Conservation (phyloP, 179 eudicot genomes). For the Sideroxylon spinosum region DNA sequence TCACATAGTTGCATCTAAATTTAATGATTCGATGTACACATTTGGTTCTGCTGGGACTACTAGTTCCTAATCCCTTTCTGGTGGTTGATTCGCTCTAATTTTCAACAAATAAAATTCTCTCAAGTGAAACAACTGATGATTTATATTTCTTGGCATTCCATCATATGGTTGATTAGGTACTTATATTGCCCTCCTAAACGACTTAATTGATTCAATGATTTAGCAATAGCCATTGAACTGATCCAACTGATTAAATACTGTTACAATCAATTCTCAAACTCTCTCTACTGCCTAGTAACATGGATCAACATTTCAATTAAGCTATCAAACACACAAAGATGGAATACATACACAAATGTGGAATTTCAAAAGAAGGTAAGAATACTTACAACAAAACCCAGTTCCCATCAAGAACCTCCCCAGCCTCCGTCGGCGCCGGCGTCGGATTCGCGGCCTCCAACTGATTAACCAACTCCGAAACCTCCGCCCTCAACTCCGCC, state of each 20-base stretch:
- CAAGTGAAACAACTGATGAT: too few species aligned
- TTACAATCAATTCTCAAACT: neutral
- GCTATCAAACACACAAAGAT: too few species aligned
- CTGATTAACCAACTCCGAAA: constrained; percentile 63
- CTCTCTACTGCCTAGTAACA: neutral
- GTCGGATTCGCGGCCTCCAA: constrained; percentile 77
- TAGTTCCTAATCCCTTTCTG: too few species aligned
- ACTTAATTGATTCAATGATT: neutral
- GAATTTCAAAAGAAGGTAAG: neutral
- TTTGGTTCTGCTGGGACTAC: too few species aligned
- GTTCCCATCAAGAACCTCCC: constrained; percentile 76
- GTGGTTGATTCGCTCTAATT: too few species aligned
- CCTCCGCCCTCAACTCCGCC: constrained; percentile 72
- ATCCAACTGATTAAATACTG: neutral
- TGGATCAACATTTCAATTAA: neutral
- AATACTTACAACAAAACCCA: constrained; percentile 89
- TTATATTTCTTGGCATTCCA: neutral
- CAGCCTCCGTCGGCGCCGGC: constrained; percentile 55
- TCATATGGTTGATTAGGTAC: neutral
- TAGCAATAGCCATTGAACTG: neutral
- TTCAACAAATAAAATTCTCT: too few species aligned
- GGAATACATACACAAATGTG: too few species aligned
- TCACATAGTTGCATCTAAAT: too few species aligned
- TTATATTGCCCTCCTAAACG: neutral
- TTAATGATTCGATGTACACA: too few species aligned